These are phyloP conservation scores for Hygrophila difformis DNA, from an alignment of 257 asterid genomes.

Conservation along the genomic window DNA sequence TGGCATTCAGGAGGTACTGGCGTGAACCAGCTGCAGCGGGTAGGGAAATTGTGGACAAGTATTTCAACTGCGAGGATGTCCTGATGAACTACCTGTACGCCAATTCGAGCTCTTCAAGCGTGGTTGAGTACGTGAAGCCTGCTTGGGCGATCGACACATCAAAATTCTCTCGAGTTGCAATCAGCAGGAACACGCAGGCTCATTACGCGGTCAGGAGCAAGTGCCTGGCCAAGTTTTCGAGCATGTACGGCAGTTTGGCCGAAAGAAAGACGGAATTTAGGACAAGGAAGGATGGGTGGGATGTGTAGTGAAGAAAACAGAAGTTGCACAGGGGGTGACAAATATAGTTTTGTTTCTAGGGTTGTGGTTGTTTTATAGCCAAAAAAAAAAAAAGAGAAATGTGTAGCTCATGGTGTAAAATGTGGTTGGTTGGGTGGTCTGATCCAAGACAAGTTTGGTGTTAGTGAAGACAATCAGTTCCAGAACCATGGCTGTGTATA, in stretches of 20 bases:
- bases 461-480: no score
- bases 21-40: conserved; percentile 51
- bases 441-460: no score
- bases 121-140: conserved; percentile 65
- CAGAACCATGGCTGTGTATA: no score
- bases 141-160: conserved; percentile 78
- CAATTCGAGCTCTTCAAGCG: conserved; percentile 43
- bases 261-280: conserved; percentile 48
- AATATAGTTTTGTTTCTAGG: no score
- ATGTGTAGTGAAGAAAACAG: conserved; percentile 47
- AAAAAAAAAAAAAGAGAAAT: no score
- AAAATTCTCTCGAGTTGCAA: conserved; percentile 78
- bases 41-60: conserved; percentile 53
- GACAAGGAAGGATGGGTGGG: conserved; percentile 90
- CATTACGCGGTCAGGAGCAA: conserved; percentile 51
- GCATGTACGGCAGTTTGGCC: conserved; percentile 62
- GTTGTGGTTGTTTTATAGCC: no score
- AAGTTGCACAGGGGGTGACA: no score
- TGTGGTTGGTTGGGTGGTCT: no score
- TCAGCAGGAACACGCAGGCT: conserved; percentile 51
- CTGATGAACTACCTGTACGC: conserved; percentile 85
- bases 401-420: no score
- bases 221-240: conserved; percentile 47
- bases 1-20: conserved; percentile 81
- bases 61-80: conserved; percentile 92